phyloP scores from a whole-genome alignment of 371 early-diverging fungal genomes.

The Mortierella sp. region DNA sequence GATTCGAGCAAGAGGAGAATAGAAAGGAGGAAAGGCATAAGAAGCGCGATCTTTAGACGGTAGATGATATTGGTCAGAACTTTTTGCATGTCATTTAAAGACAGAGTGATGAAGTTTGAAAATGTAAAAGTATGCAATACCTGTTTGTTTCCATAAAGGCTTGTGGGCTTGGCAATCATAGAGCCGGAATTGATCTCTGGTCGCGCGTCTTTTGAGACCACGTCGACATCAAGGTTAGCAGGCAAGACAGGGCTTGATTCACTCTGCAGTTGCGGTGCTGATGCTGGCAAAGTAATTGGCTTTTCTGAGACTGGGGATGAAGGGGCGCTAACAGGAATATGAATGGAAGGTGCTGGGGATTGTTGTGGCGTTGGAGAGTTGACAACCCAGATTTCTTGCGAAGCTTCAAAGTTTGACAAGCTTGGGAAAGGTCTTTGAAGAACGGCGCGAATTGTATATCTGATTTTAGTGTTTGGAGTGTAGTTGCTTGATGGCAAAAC shows the following conservation, averaged over 20 bases:
- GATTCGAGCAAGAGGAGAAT: background rate
- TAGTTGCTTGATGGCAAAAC: constrained; percentile 29
- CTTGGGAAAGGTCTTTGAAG: constrained; percentile 42
- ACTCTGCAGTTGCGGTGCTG: background rate
- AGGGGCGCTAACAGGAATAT: background rate
- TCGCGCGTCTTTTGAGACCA: background rate
- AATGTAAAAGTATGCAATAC: constrained; percentile 1
- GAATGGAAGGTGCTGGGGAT: background rate
- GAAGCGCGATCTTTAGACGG: background rate
- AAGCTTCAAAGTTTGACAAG: constrained; percentile 43
- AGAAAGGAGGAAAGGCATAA: background rate
- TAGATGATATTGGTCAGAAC: background rate
- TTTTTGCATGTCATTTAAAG: background rate
- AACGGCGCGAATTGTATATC: constrained; percentile 42
- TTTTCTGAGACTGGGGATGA: background rate
- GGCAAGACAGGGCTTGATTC: background rate
- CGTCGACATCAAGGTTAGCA: background rate
- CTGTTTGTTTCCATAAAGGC: constrained; percentile 12
- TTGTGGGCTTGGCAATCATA: constrained; percentile 11
- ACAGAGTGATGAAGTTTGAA: no score
- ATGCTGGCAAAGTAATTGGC: background rate
- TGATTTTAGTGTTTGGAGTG: constrained; percentile 16
- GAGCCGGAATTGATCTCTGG: background rate
- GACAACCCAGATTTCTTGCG: constrained; percentile 48
- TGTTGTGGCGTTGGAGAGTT: constrained; percentile 17